Percentiles rank a stretch among this genome's conserved stretches.
Evolutionary conservation across 2,329 filamentous ascomycete genomes (phyloP).

Genomic region (Ramularia collo-cygni): DNA sequence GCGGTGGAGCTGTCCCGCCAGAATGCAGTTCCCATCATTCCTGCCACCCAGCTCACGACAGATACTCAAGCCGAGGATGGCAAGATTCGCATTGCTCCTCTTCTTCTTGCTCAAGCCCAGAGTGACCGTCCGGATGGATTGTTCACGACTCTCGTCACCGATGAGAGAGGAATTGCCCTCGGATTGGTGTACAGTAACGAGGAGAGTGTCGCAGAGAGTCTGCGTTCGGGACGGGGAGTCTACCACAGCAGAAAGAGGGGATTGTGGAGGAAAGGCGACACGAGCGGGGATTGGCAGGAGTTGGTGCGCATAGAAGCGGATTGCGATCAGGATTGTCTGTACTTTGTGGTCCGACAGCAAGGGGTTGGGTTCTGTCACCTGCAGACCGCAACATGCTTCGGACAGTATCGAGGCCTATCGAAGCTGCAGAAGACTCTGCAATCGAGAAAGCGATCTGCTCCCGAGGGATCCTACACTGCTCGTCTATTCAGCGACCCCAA

Average conservation of each 20-base stretch:
- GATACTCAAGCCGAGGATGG: conserved; percentile 53
- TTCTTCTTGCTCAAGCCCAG: conserved; percentile 68
- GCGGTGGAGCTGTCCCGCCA: conserved; percentile 38
- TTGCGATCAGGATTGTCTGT: conserved; percentile 88
- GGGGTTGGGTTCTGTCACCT: conserved; percentile 89
- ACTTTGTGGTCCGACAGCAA: conserved; percentile 83
- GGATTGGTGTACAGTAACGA: conserved; percentile 92
- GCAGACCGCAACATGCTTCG: conserved; percentile 87
- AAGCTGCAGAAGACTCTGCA: conserved; percentile 81
- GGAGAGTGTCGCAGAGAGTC: conserved; percentile 79
- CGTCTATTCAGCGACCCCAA: conserved; percentile 87
- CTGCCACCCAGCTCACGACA: conserved; percentile 62
- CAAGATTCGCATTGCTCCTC: conserved; percentile 58
- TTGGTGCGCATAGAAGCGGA: conserved; percentile 78
- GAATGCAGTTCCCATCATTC: conserved; percentile 62
- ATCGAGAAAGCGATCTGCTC: conserved; percentile 73
- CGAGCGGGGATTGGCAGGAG: conserved; percentile 88
- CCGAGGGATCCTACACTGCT: conserved; percentile 86
- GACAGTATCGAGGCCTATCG: conserved; percentile 71
- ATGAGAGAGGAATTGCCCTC: conserved; percentile 75
- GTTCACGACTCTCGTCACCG: conserved; percentile 82
- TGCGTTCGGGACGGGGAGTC: conserved; percentile 74
- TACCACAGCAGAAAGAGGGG: conserved; percentile 96
- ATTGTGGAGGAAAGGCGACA: conserved; percentile 93
- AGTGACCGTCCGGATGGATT: conserved; percentile 79